phyloP scores from a whole-genome alignment of 2,329 filamentous ascomycete genomes.

The Trichoderma sp. region DNA sequence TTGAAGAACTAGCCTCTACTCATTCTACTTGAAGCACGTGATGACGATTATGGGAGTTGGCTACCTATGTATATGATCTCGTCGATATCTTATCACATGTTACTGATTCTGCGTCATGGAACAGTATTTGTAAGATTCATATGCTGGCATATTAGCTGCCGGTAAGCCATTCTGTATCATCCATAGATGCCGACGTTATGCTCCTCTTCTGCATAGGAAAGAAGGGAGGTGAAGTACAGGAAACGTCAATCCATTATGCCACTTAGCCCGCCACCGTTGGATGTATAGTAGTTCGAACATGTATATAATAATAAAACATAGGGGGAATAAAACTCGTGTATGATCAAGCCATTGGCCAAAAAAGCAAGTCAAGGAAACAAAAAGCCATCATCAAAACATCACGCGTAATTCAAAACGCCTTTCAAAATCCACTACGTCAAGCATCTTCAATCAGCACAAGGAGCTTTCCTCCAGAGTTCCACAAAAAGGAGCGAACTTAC shows the following conservation, averaged over 20 bases:
- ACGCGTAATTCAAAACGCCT: constrained; percentile 47
- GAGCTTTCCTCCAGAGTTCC: not conserved
- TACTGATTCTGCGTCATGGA: not conserved
- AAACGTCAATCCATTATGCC: not conserved
- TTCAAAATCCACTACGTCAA: constrained; percentile 61
- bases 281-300: not conserved
- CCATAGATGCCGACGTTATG: not conserved
- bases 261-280: not conserved
- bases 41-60: not conserved
- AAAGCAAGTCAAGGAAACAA: not conserved
- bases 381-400: not conserved
- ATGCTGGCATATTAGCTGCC: not conserved
- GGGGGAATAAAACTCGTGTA: not conserved
- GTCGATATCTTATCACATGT: not conserved
- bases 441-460: not conserved
- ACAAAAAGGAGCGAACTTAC: constrained; percentile 36
- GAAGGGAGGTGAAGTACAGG: not conserved
- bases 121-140: not conserved
- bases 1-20: not conserved
- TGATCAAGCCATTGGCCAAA: not conserved
- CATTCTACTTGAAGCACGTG: not conserved
- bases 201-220: not conserved
- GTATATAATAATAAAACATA: not conserved
- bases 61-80: not conserved
- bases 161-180: not conserved